Evolutionary conservation across 1,284 basidiomycete genomes (phyloP).

Genomic region (Boletus holoroseus): DNA sequence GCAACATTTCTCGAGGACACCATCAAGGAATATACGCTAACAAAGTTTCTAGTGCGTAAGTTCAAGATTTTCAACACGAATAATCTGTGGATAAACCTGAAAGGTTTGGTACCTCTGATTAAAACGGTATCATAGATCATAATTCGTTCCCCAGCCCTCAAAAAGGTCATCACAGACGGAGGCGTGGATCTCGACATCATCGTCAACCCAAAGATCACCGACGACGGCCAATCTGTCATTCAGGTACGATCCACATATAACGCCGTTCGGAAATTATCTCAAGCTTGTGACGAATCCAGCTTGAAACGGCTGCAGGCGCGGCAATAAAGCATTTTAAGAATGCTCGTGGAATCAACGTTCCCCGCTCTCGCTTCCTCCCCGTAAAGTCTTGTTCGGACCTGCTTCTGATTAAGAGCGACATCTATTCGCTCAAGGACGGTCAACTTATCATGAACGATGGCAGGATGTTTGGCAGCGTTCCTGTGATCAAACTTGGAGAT

Average conservation of each 20-base stretch:
- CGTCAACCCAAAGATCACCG: conserved; percentile 87
- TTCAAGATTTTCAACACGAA: conserved; percentile 97
- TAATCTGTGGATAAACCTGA: conserved; percentile 95
- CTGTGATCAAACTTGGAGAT: conserved; percentile 95
- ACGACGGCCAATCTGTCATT: conserved; percentile 82
- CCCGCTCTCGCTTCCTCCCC: conserved; percentile 92
- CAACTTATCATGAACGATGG: conserved; percentile 85
- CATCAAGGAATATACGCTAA: background rate
- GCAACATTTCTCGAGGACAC: background rate
- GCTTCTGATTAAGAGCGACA: conserved; percentile 91
- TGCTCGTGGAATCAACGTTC: conserved; percentile 95
- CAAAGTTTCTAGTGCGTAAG: conserved; percentile 51
- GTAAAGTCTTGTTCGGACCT: conserved; percentile 89
- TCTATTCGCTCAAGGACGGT: conserved; percentile 92
- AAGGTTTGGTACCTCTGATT: conserved; percentile 38
- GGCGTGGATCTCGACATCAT: conserved; percentile 88
- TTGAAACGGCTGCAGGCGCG: conserved; percentile 95
- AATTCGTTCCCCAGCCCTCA: conserved; percentile 55
- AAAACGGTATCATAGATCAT: background rate
- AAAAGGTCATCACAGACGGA: conserved; percentile 87
- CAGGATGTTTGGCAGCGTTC: conserved; percentile 86
- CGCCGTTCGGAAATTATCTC: conserved; percentile 8
- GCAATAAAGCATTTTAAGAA: conserved; percentile 95
- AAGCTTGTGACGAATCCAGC: conserved; percentile 43
- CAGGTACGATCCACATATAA: conserved; percentile 36